Conservation (phyloP, 192 early-diverging fungal genomes). For the Linnemannia exigua region DNA sequence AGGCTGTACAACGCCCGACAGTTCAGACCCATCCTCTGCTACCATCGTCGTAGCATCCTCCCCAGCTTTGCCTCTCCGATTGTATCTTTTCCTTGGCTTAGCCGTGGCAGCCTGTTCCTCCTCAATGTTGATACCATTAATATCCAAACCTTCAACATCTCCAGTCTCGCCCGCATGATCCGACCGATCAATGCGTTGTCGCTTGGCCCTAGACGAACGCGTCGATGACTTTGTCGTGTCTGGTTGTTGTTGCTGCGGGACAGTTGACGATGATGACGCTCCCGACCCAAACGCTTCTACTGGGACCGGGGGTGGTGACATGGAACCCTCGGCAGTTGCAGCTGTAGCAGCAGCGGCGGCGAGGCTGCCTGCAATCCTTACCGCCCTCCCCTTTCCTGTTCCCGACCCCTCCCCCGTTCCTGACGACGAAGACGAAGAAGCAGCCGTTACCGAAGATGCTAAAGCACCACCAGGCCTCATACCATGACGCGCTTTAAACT, state of each 20-base stretch:
- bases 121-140: not conserved
- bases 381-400: not conserved
- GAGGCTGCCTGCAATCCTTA: too few relatives aligned
- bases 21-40: not conserved
- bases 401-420: not conserved
- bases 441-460: not conserved
- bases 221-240: not conserved
- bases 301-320: not conserved
- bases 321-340: not conserved
- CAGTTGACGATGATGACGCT: not conserved
- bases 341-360: too few relatives aligned
- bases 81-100: not conserved
- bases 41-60: not conserved
- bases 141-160: not conserved
- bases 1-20: not conserved
- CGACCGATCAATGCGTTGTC: not conserved
- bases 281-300: not conserved
- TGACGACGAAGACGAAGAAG: not conserved
- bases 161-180: not conserved
- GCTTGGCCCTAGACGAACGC: not conserved
- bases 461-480: conserved; percentile 13
- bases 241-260: not conserved
- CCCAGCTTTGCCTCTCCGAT: not conserved
- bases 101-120: not conserved
- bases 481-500: conserved; percentile 58